Evolutionary conservation across 169 alveolate genomes (phyloP).

Genomic region (Eimeria sp.): DNA sequence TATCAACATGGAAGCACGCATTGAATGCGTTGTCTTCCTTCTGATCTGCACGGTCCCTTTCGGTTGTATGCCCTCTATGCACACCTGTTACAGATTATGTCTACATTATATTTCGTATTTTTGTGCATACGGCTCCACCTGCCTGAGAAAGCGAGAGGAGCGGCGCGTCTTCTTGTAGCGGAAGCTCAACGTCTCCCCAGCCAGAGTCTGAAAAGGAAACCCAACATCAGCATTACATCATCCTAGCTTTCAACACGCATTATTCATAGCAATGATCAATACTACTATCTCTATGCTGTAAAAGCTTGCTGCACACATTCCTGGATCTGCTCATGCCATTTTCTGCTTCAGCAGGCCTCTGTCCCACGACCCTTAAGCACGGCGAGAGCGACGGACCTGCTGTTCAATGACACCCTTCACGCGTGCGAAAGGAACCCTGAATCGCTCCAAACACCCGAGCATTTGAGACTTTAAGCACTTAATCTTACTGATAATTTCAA

Average conservation of each 20-base stretch:
- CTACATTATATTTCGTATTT: neutral
- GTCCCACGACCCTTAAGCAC: neutral
- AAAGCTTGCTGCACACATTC: neutral
- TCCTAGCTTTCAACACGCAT: neutral
- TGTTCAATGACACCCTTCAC: slow-evolving; percentile 93
- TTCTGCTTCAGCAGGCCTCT: neutral
- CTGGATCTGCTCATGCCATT: neutral
- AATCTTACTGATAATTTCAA: neutral
- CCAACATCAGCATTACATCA: neutral
- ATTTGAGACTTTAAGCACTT: neutral
- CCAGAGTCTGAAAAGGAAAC: slow-evolving; percentile 86
- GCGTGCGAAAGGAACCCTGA: slow-evolving; percentile 93
- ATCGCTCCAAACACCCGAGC: slow-evolving; percentile 11
- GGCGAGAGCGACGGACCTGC: slow-evolving; percentile 74
- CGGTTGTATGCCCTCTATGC: neutral
- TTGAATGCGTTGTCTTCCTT: neutral
- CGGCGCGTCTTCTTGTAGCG: slow-evolving; percentile 91
- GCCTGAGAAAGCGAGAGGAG: slow-evolving; percentile 90
- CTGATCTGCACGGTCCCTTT: neutral
- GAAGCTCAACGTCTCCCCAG: slow-evolving; percentile 92
- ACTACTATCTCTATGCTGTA: neutral
- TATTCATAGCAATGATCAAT: neutral
- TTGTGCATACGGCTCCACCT: slow-evolving; percentile 6
- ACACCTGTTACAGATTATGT: neutral
- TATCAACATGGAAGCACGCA: neutral